Percentiles rank a stretch among this genome's conserved stretches.
Evolutionary conservation across 805 yeast species (phyloP).

Genomic region (Kodamaea fukazawae): DNA sequence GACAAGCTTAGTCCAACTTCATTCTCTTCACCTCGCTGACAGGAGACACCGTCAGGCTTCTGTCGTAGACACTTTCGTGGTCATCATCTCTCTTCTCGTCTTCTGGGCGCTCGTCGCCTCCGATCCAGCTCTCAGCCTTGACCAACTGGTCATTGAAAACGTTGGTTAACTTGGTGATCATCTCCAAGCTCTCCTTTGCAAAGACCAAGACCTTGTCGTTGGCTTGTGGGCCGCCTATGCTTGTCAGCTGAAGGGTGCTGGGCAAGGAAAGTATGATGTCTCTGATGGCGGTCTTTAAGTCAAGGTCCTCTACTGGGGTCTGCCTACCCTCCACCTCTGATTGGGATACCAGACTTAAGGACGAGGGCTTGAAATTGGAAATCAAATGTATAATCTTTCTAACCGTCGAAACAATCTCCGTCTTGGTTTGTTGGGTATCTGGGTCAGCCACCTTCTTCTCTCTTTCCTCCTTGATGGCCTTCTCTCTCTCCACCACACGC

Average conservation of each 20-base stretch:
- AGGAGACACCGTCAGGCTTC: not conserved
- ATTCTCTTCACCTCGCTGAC: conserved; percentile 4
- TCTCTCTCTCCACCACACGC: conserved; percentile 46
- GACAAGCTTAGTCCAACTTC: conserved; percentile 5
- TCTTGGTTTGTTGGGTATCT: conserved; percentile 49
- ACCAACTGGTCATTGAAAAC: conserved; percentile 83
- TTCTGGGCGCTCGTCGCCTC: conserved; percentile 30
- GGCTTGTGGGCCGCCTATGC: conserved; percentile 21
- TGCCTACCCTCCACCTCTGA: conserved; percentile 4
- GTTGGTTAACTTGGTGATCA: conserved; percentile 77
- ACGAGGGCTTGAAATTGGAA: conserved; percentile 65
- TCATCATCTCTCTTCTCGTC: conserved; percentile 1
- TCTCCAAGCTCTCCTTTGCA: conserved; percentile 86
- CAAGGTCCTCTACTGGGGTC: conserved; percentile 15
- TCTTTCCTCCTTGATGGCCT: conserved; percentile 23
- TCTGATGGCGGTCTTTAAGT: conserved; percentile 67
- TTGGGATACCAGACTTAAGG: conserved; percentile 20
- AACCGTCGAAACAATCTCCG: conserved; percentile 84
- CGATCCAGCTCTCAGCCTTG: conserved; percentile 83
- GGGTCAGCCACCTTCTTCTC: conserved; percentile 14
- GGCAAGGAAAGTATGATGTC: conserved; percentile 77
- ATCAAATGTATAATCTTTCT: conserved; percentile 84
- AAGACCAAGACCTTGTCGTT: conserved; percentile 72
- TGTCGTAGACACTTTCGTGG: conserved; percentile 1
- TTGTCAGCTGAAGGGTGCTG: conserved; percentile 55